Percentiles rank a stretch among this genome's conserved stretches.
Evolutionary conservation across 768 basidiomycete genomes (phyloP).

Genomic region (Leccinum obscurum): DNA sequence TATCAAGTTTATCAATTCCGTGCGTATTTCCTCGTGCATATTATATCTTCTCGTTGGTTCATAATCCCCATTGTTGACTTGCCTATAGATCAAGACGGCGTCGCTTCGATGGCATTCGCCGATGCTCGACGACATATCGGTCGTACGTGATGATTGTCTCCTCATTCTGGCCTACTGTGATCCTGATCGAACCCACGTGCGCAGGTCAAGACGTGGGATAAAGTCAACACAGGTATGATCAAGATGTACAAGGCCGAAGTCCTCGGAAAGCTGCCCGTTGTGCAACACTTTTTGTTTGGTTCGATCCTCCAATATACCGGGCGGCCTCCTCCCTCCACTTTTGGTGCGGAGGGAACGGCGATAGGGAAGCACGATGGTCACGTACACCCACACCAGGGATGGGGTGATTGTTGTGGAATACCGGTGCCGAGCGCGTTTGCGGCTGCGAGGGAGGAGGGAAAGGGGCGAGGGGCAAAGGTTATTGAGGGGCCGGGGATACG

Average conservation of each 20-base stretch:
- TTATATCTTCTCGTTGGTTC: too few relatives aligned
- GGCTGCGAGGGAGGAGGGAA: conserved; percentile 47
- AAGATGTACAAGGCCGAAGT: conserved; percentile 99
- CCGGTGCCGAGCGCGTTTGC: conserved; percentile 82
- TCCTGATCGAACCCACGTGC: not conserved
- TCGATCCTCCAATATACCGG: conserved; percentile 68
- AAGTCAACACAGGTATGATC: conserved; percentile 93
- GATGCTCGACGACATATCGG: conserved; percentile 98
- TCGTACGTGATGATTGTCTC: conserved; percentile 38
- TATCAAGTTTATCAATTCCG: conserved; percentile 94
- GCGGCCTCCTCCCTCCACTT: conserved; percentile 43
- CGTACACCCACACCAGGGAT: conserved; percentile 52
- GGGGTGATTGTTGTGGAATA: conserved; percentile 94
- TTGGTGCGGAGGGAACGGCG: conserved; percentile 20
- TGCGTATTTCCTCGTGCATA: conserved; percentile 35
- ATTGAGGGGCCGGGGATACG: conserved; percentile 64
- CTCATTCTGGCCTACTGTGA: not conserved
- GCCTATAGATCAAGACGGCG: conserved; percentile 83
- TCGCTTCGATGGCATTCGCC: conserved; percentile 97
- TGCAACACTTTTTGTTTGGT: conserved; percentile 96
- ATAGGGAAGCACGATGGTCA: conserved; percentile 19
- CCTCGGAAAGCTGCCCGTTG: conserved; percentile 90
- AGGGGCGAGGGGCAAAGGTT: conserved; percentile 37
- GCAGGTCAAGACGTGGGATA: conserved; percentile 90
- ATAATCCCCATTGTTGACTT: too few relatives aligned